Conservation (phyloP, 495 filamentous ascomycete genomes). For the Chlorociboria aeruginascens region DNA sequence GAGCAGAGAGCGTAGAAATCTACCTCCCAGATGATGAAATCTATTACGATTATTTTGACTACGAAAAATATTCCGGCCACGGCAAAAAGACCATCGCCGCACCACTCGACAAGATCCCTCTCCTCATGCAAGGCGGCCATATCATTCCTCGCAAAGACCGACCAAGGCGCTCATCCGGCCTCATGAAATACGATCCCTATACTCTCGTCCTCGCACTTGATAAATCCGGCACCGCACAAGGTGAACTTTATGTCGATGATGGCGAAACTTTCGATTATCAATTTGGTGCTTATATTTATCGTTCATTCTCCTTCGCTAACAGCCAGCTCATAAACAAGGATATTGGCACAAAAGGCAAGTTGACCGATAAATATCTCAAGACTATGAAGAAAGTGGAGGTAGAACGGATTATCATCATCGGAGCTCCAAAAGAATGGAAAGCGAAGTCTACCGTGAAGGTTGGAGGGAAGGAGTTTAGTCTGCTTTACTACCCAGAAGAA, state of each 20-base stretch:
- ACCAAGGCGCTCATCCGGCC: conserved; percentile 67
- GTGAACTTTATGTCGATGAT: conserved; percentile 82
- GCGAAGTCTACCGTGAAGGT: conserved; percentile 54
- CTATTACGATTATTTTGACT: conserved; percentile 94
- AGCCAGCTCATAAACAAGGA: conserved; percentile 44
- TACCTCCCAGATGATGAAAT: conserved; percentile 77
- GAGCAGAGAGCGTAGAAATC: conserved; percentile 57
- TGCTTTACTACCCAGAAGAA: conserved; percentile 49
- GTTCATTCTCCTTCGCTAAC: conserved; percentile 52
- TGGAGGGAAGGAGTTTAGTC: conserved; percentile 40
- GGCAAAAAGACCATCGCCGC: conserved; percentile 62
- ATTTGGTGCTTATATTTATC: conserved; percentile 75
- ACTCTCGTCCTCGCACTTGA: conserved; percentile 74
- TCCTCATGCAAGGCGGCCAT: conserved; percentile 86
- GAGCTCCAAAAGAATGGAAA: conserved; percentile 62
- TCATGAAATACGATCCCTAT: conserved; percentile 93
- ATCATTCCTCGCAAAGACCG: conserved; percentile 83
- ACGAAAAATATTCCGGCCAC: conserved; percentile 53
- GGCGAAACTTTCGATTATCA: conserved; percentile 87
- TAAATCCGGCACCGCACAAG: conserved; percentile 60
- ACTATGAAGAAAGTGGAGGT: conserved; percentile 63
- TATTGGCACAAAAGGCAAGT: conserved; percentile 39
- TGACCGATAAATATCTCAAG: conserved; percentile 64
- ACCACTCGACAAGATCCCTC: conserved; percentile 71
- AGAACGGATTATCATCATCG: conserved; percentile 73